Conservation (phyloP, 2,329 filamentous ascomycete species). For the Purpureocillium lavendulum region DNA sequence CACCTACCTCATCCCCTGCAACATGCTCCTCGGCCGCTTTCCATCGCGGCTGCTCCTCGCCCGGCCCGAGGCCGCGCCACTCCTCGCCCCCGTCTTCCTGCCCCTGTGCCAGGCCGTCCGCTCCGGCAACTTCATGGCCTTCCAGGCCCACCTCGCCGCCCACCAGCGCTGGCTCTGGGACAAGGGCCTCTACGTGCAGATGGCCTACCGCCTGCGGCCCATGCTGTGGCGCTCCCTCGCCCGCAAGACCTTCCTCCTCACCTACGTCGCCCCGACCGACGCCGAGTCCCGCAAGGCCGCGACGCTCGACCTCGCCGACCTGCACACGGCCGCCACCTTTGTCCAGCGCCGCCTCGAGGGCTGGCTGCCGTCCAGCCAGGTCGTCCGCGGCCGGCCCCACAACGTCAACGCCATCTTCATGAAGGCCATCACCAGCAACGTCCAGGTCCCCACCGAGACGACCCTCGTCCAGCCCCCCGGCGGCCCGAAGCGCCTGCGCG, state of each 20-base stretch:
- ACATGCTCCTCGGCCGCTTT: slow-evolving; percentile 78
- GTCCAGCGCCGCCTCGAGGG: slow-evolving; percentile 57
- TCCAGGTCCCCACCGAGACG: slow-evolving; percentile 25
- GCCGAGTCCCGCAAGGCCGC: slow-evolving; percentile 55
- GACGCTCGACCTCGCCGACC: slow-evolving; percentile 62
- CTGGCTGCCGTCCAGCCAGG: slow-evolving; percentile 33
- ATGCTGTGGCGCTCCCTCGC: slow-evolving; percentile 79
- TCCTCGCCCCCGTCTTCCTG: slow-evolving; percentile 57
- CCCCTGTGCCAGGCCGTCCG: slow-evolving; percentile 67
- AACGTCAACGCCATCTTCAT: slow-evolving; percentile 44
- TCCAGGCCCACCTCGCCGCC: slow-evolving; percentile 58
- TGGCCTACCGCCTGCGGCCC: slow-evolving; percentile 70
- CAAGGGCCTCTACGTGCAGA: slow-evolving; percentile 65
- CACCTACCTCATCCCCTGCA: slow-evolving; percentile 73
- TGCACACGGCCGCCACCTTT: slow-evolving; percentile 55
- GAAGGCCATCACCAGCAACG: slow-evolving; percentile 39
- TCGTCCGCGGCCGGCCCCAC: slow-evolving; percentile 24
- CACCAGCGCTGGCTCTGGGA: slow-evolving; percentile 67
- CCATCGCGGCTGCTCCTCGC: slow-evolving; percentile 57
- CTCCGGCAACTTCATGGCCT: slow-evolving; percentile 64
- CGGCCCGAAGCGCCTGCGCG: slow-evolving; percentile 37
- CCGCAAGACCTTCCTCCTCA: slow-evolving; percentile 69
- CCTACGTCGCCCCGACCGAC: slow-evolving; percentile 58
- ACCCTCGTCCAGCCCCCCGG: slow-evolving; percentile 40
- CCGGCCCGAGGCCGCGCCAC: slow-evolving; percentile 51